Evolutionary conservation across 108 stramenopile species (phyloP).

Genomic region (Nitzschia sp.): DNA sequence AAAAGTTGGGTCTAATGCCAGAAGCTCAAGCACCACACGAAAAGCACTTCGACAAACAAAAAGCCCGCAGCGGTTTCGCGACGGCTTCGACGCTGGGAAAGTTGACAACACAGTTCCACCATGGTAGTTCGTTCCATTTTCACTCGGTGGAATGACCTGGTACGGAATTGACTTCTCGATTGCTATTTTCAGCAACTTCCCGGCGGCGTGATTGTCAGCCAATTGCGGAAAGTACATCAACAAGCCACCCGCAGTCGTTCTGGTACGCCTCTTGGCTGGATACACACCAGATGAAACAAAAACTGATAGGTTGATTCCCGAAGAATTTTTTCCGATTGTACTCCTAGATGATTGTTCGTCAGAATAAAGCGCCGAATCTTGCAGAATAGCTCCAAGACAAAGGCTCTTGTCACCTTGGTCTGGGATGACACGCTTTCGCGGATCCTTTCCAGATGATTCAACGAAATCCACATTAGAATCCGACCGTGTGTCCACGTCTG

Average conservation of each 20-base stretch:
- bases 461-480: background rate
- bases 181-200: background rate
- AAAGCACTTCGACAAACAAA: conserved; percentile 45
- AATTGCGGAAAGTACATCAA: conserved; percentile 41
- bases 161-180: background rate
- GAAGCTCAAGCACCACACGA: conserved; percentile 32
- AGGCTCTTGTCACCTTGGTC: background rate
- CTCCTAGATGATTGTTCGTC: background rate
- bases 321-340: background rate
- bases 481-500: background rate
- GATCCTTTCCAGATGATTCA: too few species aligned
- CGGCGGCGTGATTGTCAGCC: background rate
- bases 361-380: background rate
- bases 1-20: conserved; percentile 18
- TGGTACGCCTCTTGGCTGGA: background rate
- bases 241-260: conserved; percentile 31
- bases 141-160: background rate
- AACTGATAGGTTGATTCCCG: background rate
- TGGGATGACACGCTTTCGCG: too few species aligned
- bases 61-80: conserved; percentile 45
- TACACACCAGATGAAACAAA: background rate
- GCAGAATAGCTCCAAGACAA: background rate
- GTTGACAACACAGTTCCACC: conserved; percentile 22
- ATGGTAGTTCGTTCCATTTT: background rate
- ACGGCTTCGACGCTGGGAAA: conserved; percentile 46